A percentile compares a stretch with the other conserved stretches of the same genome.
phyloP scores from a whole-genome alignment of 768 basidiomycete species.

The Infundibulicybe gibba region DNA sequence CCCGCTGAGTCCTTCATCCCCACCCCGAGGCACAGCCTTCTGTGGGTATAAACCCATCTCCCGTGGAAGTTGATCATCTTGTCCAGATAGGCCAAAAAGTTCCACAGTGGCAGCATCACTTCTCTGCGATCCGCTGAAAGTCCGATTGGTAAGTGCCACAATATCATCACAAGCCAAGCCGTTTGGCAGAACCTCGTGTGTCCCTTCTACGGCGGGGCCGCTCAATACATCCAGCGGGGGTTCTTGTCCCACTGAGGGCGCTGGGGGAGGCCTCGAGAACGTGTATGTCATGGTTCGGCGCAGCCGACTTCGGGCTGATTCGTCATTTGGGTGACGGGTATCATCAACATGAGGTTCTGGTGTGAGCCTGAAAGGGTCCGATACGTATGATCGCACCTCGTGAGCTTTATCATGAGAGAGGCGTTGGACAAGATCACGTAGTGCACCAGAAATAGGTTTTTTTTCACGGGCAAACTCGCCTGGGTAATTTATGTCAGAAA shows the following conservation, averaged over 20 bases:
- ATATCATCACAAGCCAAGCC: background rate
- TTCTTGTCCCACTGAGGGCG: background rate
- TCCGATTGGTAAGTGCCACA: slow-evolving; percentile 1
- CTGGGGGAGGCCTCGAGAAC: background rate
- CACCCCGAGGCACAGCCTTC: background rate
- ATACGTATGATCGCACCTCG: slow-evolving; percentile 62
- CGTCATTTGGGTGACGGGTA: background rate
- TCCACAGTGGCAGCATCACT: background rate
- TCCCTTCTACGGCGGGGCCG: background rate
- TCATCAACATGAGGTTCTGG: background rate
- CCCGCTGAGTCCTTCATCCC: too few relatives aligned
- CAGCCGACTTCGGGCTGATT: background rate
- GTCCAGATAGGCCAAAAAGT: background rate
- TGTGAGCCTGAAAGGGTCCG: slow-evolving; percentile 17
- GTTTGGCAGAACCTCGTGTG: background rate
- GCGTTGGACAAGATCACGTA: slow-evolving; percentile 37
- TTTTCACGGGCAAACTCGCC: slow-evolving; percentile 23
- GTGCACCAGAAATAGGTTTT: slow-evolving; percentile 24
- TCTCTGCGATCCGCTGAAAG: slow-evolving; percentile 1
- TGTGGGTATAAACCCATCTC: slow-evolving; percentile 8
- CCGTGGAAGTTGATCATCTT: slow-evolving; percentile 2
- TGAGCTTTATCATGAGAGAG: slow-evolving; percentile 54
- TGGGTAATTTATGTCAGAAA: slow-evolving; percentile 13
- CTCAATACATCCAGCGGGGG: background rate
- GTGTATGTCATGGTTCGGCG: background rate